Percentiles rank a stretch among this genome's conserved stretches.
phyloP scores from a whole-genome alignment of 306 rosid genomes.

The Citrullus colocynthis region DNA sequence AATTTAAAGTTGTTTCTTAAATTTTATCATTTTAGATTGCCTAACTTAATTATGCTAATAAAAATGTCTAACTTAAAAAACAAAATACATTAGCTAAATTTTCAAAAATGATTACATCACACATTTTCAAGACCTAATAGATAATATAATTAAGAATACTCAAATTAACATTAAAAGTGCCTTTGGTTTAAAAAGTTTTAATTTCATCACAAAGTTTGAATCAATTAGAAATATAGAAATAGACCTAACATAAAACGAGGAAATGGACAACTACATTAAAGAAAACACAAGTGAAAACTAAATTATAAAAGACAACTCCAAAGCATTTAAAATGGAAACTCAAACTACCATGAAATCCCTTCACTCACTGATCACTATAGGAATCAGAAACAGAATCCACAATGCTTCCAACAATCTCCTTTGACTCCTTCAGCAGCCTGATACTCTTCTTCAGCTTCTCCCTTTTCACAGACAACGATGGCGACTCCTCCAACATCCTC shows the following conservation, averaged over 20 bases:
- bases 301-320: background rate
- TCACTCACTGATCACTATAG: background rate
- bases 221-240: background rate
- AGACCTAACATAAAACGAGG: background rate
- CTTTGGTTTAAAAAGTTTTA: no score
- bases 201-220: background rate
- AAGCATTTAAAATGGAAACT: background rate
- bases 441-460: conserved; percentile 14
- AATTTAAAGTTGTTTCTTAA: no score
- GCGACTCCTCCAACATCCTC: conserved; percentile 13
- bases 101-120: no score
- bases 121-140: no score
- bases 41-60: no score
- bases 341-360: background rate
- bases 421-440: conserved; percentile 10
- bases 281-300: background rate
- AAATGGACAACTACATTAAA: background rate
- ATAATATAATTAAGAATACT: no score
- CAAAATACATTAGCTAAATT: no score
- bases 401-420: conserved; percentile 11
- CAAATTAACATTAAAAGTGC: no score
- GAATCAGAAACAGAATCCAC: conserved; percentile 1
- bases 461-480: conserved; percentile 8
- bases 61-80: no score
- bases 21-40: no score